These are phyloP conservation scores for Blastomyces parvus DNA, from an alignment of 2,329 filamentous ascomycete species.

Conservation along the genomic window DNA sequence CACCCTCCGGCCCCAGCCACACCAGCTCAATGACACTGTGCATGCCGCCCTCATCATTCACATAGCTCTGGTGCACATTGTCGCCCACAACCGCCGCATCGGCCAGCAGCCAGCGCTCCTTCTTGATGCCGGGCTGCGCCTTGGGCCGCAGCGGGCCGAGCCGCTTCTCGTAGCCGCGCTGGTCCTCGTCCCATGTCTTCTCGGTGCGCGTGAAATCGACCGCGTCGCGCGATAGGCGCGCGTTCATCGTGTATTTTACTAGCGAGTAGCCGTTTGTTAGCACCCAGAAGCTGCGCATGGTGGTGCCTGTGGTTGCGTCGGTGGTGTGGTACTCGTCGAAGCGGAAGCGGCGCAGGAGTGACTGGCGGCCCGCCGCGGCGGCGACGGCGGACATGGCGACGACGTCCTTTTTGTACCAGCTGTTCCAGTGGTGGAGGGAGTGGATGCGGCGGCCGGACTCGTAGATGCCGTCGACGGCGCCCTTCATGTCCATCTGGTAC, in stretches of 20 bases:
- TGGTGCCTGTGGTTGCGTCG: conserved; percentile 28
- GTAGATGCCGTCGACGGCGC: conserved; percentile 34
- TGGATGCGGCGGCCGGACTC: conserved; percentile 37
- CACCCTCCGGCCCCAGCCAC: conserved; percentile 33
- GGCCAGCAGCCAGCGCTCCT: conserved; percentile 34
- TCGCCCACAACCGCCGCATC: conserved; percentile 34
- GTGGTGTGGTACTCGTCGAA: conserved; percentile 34
- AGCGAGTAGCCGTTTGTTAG: conserved; percentile 38
- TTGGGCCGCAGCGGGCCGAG: conserved; percentile 33
- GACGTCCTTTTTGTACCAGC: conserved; percentile 38
- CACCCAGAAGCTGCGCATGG: conserved; percentile 34
- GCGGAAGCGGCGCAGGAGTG: conserved; percentile 37
- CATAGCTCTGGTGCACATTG: conserved; percentile 37
- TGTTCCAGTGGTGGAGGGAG: conserved; percentile 38
- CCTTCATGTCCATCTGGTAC: conserved; percentile 38
- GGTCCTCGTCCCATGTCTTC: conserved; percentile 38
- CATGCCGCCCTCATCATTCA: conserved; percentile 31
- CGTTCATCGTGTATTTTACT: conserved; percentile 34
- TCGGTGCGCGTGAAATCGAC: conserved; percentile 37
- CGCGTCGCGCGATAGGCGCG: conserved; percentile 29
- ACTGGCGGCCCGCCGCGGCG: conserved; percentile 33
- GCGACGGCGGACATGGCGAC: conserved; percentile 37
- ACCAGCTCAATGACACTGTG: conserved; percentile 38
- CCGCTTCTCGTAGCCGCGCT: conserved; percentile 32
- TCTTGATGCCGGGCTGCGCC: conserved; percentile 32